phyloP scores from a whole-genome alignment of 73 alveolate genomes.

The Tetrahymena borealis region DNA sequence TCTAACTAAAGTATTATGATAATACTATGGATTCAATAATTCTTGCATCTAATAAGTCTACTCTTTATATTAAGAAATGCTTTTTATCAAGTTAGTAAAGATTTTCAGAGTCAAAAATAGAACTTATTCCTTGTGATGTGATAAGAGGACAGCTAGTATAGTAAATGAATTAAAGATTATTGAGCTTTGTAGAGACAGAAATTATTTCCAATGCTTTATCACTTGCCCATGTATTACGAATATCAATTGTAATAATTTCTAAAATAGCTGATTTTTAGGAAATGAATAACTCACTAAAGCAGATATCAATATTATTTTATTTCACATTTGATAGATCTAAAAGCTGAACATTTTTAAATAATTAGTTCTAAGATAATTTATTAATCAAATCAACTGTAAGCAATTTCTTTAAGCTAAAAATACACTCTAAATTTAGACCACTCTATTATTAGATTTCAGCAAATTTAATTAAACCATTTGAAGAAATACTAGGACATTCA shows the following conservation, averaged over 20 bases:
- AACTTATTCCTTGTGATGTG: neutral
- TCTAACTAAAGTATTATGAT: no score
- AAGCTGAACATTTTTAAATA: neutral
- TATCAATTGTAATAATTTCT: neutral
- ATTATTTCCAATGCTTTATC: neutral
- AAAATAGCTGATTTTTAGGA: neutral
- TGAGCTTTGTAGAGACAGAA: neutral
- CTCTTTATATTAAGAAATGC: neutral
- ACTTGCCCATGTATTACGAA: neutral
- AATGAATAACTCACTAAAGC: neutral
- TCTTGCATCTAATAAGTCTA: neutral
- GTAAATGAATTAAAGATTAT: neutral
- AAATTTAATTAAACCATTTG: neutral
- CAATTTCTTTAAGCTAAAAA: neutral
- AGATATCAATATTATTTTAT: neutral
- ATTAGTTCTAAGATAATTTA: no score
- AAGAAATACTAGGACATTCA: neutral
- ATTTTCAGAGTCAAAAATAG: neutral
- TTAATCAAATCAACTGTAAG: neutral
- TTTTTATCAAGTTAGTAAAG: neutral
- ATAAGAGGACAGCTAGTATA: neutral
- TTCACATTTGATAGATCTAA: neutral
- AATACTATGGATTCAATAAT: neutral
- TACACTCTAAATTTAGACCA: neutral
- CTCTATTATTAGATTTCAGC: neutral